Conservation (phyloP, 768 basidiomycete species). For the Candolleomyces aberdarensis region DNA sequence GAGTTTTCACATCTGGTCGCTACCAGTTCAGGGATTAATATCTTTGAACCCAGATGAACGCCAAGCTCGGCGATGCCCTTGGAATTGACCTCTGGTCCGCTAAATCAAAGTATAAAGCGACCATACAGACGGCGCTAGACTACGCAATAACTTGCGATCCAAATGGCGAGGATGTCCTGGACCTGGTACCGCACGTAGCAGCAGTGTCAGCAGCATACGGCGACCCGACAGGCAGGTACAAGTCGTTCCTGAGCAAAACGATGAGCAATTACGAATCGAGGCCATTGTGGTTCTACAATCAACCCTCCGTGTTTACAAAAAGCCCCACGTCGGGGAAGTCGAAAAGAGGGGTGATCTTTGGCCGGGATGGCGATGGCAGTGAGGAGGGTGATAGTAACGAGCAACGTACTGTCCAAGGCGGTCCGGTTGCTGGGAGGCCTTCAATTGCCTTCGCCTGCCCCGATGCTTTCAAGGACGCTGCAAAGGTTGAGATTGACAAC, state of each 20-base stretch:
- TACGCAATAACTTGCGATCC: slow-evolving; percentile 42
- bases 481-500: slow-evolving; percentile 37
- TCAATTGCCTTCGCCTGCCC: slow-evolving; percentile 34
- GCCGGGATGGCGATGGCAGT: slow-evolving; percentile 6
- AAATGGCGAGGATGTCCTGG: slow-evolving; percentile 35
- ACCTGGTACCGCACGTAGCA: slow-evolving; percentile 48
- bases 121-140: slow-evolving; percentile 52
- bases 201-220: slow-evolving; percentile 52
- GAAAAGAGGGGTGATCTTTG: slow-evolving; percentile 10
- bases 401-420: neutral
- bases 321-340: slow-evolving; percentile 29
- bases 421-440: neutral
- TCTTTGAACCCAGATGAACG: slow-evolving; percentile 38
- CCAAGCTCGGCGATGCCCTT: slow-evolving; percentile 51
- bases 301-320: slow-evolving; percentile 35
- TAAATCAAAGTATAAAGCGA: slow-evolving; percentile 46
- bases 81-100: slow-evolving; percentile 45
- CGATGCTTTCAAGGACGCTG: slow-evolving; percentile 26
- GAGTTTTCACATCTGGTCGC: slow-evolving; percentile 18
- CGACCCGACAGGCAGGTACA: slow-evolving; percentile 50
- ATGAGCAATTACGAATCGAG: slow-evolving; percentile 29
- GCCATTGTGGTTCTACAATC: slow-evolving; percentile 49
- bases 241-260: slow-evolving; percentile 35
- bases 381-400: neutral
- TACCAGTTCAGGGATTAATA: neutral